These are phyloP conservation scores for Leccinum incarnatum DNA, from an alignment of 768 basidiomycete genomes.

Conservation along the genomic window DNA sequence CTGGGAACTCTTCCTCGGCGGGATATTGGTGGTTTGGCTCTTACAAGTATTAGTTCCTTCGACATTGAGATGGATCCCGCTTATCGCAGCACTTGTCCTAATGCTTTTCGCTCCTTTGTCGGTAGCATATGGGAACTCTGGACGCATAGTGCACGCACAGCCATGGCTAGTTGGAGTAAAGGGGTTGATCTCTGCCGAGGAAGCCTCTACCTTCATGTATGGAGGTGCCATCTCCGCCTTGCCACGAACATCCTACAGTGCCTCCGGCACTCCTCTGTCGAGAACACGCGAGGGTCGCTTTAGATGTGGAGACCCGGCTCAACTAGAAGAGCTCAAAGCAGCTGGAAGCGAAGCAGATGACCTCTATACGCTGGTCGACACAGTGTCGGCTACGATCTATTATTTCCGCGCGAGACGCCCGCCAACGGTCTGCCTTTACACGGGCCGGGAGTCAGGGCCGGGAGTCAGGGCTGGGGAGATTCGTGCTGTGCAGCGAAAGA, in stretches of 20 bases:
- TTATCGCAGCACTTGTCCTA: constrained; percentile 8
- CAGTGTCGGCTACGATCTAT: constrained; percentile 19
- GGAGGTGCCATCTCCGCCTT: constrained; percentile 8
- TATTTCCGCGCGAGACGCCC: constrained; percentile 23
- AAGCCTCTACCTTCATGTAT: constrained; percentile 16
- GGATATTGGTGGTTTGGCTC: background rate
- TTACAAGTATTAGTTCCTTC: fast-evolving
- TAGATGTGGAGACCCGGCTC: constrained; percentile 17
- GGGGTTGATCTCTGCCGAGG: constrained; percentile 24
- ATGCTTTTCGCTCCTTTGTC: constrained; percentile 12
- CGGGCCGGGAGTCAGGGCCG: constrained; percentile 14
- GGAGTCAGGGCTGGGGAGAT: constrained; percentile 23
- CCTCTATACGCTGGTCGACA: constrained; percentile 27
- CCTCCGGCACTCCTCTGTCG: constrained; percentile 18
- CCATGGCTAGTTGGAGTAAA: constrained; percentile 26
- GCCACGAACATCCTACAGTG: constrained; percentile 17
- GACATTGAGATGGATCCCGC: background rate
- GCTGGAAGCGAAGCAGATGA: background rate
- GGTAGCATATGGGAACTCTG: constrained; percentile 17
- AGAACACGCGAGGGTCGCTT: constrained; percentile 5
- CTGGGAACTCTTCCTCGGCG: constrained; percentile 3
- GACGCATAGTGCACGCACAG: constrained; percentile 13
- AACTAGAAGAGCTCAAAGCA: background rate
- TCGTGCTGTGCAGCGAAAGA: constrained; percentile 20
- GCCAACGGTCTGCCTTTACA: constrained; percentile 25